Percentiles rank a stretch among this genome's conserved stretches.
phyloP scores from a whole-genome alignment of 169 alveolate species.

The Eimeria praecox region DNA sequence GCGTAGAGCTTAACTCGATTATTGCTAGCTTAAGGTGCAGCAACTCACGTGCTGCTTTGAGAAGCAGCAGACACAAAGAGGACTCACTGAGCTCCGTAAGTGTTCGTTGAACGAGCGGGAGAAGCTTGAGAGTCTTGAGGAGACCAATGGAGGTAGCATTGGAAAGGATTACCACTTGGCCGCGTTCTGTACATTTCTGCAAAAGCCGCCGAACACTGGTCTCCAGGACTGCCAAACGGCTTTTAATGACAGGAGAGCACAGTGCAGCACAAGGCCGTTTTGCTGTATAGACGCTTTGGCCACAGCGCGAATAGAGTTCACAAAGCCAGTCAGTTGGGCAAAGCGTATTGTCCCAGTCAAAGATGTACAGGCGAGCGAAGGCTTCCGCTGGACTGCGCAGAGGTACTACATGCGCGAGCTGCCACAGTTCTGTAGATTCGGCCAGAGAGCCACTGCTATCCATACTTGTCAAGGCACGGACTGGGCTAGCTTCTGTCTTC shows the following conservation, averaged over 20 bases:
- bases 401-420: background rate
- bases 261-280: slow-evolving; percentile 75
- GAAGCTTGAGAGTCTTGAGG: slow-evolving; percentile 72
- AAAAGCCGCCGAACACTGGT: slow-evolving; percentile 59
- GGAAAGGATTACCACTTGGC: slow-evolving; percentile 72
- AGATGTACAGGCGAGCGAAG: slow-evolving; percentile 70
- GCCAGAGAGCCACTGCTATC: background rate
- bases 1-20: background rate
- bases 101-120: slow-evolving; percentile 70
- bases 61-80: background rate
- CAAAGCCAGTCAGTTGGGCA: slow-evolving; percentile 82
- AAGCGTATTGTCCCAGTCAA: slow-evolving; percentile 80
- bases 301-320: slow-evolving; percentile 57
- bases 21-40: background rate
- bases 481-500: slow-evolving; percentile 9
- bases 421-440: background rate
- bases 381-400: background rate
- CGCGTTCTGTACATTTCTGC: slow-evolving; percentile 74
- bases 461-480: slow-evolving; percentile 30
- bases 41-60: background rate
- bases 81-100: slow-evolving; percentile 79
- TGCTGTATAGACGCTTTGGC: slow-evolving; percentile 60
- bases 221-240: slow-evolving; percentile 64
- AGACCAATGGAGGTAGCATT: slow-evolving; percentile 79
- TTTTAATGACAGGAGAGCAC: slow-evolving; percentile 50